phyloP scores from a whole-genome alignment of 208 protist species.

The Crithidia acanthocephali region DNA sequence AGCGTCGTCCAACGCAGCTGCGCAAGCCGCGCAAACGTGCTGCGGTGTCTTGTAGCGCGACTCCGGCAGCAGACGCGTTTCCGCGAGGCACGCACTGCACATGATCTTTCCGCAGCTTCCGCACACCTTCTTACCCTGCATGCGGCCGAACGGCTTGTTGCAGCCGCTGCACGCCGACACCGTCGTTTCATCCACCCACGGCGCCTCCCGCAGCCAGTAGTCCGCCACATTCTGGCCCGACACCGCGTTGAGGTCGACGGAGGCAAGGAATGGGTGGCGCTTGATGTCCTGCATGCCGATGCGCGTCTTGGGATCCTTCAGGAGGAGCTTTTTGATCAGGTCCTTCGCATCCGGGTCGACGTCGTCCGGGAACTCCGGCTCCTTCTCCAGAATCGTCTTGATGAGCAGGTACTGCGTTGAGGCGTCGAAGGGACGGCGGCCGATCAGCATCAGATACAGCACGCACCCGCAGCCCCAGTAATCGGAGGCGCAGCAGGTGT shows the following conservation, averaged over 20 bases:
- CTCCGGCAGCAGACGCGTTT: conserved; percentile 47
- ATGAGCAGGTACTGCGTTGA: conserved; percentile 90
- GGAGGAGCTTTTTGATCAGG: conserved; percentile 76
- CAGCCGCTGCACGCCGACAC: conserved; percentile 75
- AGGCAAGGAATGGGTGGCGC: conserved; percentile 77
- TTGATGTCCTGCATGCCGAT: conserved; percentile 70
- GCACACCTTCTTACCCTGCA: conserved; percentile 81
- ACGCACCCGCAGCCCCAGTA: conserved; percentile 95
- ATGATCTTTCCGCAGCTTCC: conserved; percentile 86
- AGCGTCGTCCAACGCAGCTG: conserved; percentile 16
- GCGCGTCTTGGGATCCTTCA: conserved; percentile 73
- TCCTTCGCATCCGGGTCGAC: conserved; percentile 78
- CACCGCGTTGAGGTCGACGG: conserved; percentile 68
- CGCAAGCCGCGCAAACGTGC: conserved; percentile 54
- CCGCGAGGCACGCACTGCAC: conserved; percentile 70
- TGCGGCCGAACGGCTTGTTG: conserved; percentile 52
- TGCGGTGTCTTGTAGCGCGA: conserved; percentile 42
- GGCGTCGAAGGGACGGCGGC: conserved; percentile 87
- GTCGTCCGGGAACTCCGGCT: conserved; percentile 70
- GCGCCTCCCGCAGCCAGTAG: conserved; percentile 75
- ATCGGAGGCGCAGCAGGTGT: conserved; percentile 93
- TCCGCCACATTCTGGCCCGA: conserved; percentile 36
- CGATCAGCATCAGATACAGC: conserved; percentile 91
- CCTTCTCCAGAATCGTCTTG: conserved; percentile 86
- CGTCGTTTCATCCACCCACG: conserved; percentile 83